Evolutionary conservation across 2,329 filamentous ascomycete genomes (phyloP).

Genomic region (Coniochaeta hoffmannii): DNA sequence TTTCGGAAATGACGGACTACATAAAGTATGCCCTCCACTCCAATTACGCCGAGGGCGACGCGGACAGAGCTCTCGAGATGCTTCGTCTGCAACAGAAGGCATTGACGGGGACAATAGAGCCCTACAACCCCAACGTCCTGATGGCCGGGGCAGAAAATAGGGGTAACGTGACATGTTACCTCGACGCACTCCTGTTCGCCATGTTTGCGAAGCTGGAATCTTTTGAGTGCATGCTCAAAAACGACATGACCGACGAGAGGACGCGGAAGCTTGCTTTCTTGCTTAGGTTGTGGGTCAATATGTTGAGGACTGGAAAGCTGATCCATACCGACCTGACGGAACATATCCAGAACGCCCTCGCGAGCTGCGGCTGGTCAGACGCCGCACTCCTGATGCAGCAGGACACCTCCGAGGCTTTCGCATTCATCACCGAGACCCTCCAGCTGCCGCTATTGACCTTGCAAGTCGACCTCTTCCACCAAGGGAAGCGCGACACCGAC

Average conservation of each 20-base stretch:
- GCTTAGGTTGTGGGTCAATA: slow-evolving; percentile 85
- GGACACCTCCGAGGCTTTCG: slow-evolving; percentile 92
- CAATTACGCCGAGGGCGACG: slow-evolving; percentile 59
- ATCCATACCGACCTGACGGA: slow-evolving; percentile 81
- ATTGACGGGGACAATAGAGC: slow-evolving; percentile 67
- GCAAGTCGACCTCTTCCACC: slow-evolving; percentile 87
- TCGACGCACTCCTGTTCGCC: slow-evolving; percentile 85
- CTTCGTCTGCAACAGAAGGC: slow-evolving; percentile 74
- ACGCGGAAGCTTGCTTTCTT: slow-evolving; percentile 69
- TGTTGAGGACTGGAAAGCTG: slow-evolving; percentile 76
- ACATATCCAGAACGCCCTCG: slow-evolving; percentile 73
- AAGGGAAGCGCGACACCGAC: slow-evolving; percentile 74
- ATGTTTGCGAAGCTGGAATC: slow-evolving; percentile 90
- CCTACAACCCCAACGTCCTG: slow-evolving; percentile 62
- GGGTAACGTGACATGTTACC: slow-evolving; percentile 82
- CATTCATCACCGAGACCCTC: slow-evolving; percentile 85
- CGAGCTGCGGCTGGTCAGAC: slow-evolving; percentile 83
- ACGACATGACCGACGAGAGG: slow-evolving; percentile 63
- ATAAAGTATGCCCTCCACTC: slow-evolving; percentile 49
- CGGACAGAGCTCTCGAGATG: slow-evolving; percentile 68
- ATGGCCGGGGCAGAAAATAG: slow-evolving; percentile 85
- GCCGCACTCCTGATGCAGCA: slow-evolving; percentile 75
- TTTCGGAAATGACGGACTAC: slow-evolving; percentile 26
- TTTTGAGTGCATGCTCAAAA: slow-evolving; percentile 88
- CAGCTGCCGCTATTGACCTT: slow-evolving; percentile 81